Conservation (phyloP, 2,329 filamentous ascomycete species). For the Apiospora aurea region DNA sequence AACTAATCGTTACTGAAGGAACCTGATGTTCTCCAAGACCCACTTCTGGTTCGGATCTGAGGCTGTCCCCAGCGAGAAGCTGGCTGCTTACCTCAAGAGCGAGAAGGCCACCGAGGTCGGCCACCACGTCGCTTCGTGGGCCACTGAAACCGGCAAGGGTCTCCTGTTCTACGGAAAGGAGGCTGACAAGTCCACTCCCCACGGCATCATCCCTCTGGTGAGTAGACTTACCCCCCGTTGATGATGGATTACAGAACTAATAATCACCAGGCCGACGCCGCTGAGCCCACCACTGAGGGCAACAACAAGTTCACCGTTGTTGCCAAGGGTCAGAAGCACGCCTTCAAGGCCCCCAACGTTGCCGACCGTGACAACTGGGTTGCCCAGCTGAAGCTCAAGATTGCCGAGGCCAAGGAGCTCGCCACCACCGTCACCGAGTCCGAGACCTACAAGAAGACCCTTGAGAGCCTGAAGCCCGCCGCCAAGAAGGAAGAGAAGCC, state of each 20-base stretch:
- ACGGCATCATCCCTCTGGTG: slow-evolving; percentile 87
- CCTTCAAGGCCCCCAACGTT: slow-evolving; percentile 80
- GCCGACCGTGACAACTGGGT: slow-evolving; percentile 94
- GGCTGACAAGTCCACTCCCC: slow-evolving; percentile 80
- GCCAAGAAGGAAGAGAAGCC: slow-evolving; percentile 55
- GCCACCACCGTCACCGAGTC: slow-evolving; percentile 76
- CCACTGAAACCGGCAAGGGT: slow-evolving; percentile 92
- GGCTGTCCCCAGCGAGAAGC: slow-evolving; percentile 74
- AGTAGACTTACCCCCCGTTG: slow-evolving; percentile 42
- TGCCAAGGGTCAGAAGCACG: slow-evolving; percentile 87
- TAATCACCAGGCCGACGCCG: slow-evolving; percentile 59
- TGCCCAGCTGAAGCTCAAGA: slow-evolving; percentile 80
- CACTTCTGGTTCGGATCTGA: slow-evolving; percentile 88
- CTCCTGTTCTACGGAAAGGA: slow-evolving; percentile 92
- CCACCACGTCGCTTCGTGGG: slow-evolving; percentile 86
- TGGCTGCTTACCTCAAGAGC: slow-evolving; percentile 80
- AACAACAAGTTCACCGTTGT: slow-evolving; percentile 85
- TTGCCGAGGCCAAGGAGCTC: slow-evolving; percentile 83
- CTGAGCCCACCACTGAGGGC: slow-evolving; percentile 78
- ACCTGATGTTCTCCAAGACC: slow-evolving; percentile 89
- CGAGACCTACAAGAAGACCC: slow-evolving; percentile 86
- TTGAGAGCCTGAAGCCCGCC: slow-evolving; percentile 71
- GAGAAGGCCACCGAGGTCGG: slow-evolving; percentile 82
- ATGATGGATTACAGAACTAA: slow-evolving; percentile 31
- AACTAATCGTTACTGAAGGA: slow-evolving; percentile 57